Evolutionary conservation across 2,329 filamentous ascomycete genomes (phyloP), one percentile per base, ranked within the genome.

Genomic region (Aspergillus ustus): DNA sequence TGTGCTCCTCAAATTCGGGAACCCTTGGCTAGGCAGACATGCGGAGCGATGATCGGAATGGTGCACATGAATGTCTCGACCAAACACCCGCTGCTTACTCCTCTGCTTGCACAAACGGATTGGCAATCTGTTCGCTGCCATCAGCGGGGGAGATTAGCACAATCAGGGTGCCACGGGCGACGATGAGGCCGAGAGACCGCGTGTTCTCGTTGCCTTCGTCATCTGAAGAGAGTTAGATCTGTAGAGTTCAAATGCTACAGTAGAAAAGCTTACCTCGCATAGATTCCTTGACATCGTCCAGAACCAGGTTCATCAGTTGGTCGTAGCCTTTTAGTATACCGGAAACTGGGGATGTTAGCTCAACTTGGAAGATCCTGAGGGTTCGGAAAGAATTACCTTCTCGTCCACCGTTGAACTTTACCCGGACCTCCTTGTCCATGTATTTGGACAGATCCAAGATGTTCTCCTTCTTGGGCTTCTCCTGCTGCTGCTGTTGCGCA

Each of bases 401-500:
- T 63, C 94, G 83, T 1, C 95, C 95, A 46, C 95, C 95, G 73
- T 92, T 97, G 78, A 99, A 98, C 81, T 98, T 98, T 75, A 99
- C 93, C 9, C 86, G 91, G 69, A 99, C 92, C 74, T 90, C 86
- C 86, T 97, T 96, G 79, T 99, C 93, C 90, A 97, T 93, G 79
- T 98, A 99, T 82, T 97, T 97, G 75, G 85, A 88, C 72, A 99
- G 80, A 75, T 99, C 94, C 57, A 99, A 87, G 72, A 99, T 99
- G 77, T 97, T 98, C 80, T 99, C 95, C 84, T 98, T 98, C 87
- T 97, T 97, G 63, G 93, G 92, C 71, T 89, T 87, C 80, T 96
- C 91, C 69, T 85, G 81, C 63, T 84, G 78, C 73, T 78, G 61
- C 77, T 80, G 60, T 81, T 85, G 63, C n/a, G 81, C 78, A 70